Conservation (phyloP, 129 eudicot genomes). For the Sambucus nigra region DNA sequence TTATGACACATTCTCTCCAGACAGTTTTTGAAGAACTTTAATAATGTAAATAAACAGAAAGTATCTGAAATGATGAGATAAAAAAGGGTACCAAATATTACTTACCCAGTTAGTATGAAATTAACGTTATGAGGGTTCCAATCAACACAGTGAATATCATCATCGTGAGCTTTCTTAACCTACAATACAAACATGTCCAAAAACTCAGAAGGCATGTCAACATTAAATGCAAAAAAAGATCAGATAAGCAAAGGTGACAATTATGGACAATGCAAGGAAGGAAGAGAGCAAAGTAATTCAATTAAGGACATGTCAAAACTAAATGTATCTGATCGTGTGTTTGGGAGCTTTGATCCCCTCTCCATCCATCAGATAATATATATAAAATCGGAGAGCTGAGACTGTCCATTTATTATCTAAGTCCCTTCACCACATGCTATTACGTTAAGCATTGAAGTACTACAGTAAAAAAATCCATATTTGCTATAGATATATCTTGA, state of each 20-base stretch:
- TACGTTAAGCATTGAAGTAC: too few relatives aligned
- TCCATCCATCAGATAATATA: too few relatives aligned
- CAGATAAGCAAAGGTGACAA: slow-evolving; percentile 4
- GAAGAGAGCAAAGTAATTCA: background rate
- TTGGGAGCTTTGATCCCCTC: too few relatives aligned
- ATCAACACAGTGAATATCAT: slow-evolving; percentile 95
- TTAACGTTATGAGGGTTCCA: slow-evolving; percentile 91
- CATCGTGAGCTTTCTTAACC: slow-evolving; percentile 93
- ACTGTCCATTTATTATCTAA: too few relatives aligned
- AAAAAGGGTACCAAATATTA: background rate
- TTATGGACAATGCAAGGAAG: background rate
- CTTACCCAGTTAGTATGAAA: slow-evolving; percentile 79
- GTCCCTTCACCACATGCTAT: too few relatives aligned
- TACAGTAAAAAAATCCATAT: too few relatives aligned
- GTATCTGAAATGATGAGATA: background rate
- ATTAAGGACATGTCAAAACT: background rate
- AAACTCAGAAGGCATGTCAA: background rate
- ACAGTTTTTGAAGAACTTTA: background rate
- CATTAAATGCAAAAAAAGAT: background rate
- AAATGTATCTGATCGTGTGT: too few relatives aligned
- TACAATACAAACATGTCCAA: slow-evolving; percentile 15
- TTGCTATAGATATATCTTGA: too few relatives aligned
- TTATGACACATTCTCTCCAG: background rate
- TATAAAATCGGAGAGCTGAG: too few relatives aligned
- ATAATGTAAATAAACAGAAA: background rate